A percentile compares a stretch with the other conserved stretches of the same genome.
Conservation (phyloP, 352 stramenopile genomes). For the Aphanomyces cochlioides region DNA sequence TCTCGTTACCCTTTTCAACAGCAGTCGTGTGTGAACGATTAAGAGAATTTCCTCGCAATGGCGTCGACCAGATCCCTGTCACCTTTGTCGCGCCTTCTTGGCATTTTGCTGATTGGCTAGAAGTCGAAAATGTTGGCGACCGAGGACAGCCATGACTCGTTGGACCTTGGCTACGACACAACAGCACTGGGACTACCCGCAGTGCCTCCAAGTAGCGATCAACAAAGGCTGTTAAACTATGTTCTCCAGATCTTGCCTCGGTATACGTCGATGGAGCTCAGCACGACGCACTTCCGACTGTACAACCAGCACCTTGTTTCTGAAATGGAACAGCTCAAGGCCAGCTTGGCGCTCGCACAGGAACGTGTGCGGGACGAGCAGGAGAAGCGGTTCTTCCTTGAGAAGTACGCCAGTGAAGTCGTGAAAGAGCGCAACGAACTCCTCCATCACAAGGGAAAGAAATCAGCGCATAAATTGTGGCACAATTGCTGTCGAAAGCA, state of each 20-base stretch:
- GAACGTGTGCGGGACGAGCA: slow-evolving; percentile 49
- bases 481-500: slow-evolving; percentile 82
- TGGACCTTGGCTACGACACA: neutral
- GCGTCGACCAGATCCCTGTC: too few species aligned
- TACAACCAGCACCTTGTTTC: slow-evolving; percentile 68
- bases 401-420: slow-evolving; percentile 75
- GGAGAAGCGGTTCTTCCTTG: slow-evolving; percentile 77
- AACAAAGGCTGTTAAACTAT: slow-evolving; percentile 67
- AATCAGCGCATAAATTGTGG: slow-evolving; percentile 48
- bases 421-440: slow-evolving; percentile 83
- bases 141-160: too few species aligned
- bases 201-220: slow-evolving; percentile 67
- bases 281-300: slow-evolving; percentile 65
- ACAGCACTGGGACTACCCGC: slow-evolving; percentile 50
- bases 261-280: slow-evolving; percentile 84
- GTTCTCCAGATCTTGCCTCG: slow-evolving; percentile 68
- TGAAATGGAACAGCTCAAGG: slow-evolving; percentile 67
- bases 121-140: too few species aligned
- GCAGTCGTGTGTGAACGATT: too few species aligned
- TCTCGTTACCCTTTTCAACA: too few species aligned
- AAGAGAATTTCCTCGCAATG: too few species aligned
- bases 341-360: slow-evolving; percentile 52
- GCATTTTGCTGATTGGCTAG: too few species aligned
- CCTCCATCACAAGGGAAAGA: slow-evolving; percentile 50
- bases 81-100: too few species aligned